Evolutionary conservation across 352 stramenopile species (phyloP), one percentile per base, ranked within the genome.

Genomic region (Hyaloperonospora brassicae): DNA sequence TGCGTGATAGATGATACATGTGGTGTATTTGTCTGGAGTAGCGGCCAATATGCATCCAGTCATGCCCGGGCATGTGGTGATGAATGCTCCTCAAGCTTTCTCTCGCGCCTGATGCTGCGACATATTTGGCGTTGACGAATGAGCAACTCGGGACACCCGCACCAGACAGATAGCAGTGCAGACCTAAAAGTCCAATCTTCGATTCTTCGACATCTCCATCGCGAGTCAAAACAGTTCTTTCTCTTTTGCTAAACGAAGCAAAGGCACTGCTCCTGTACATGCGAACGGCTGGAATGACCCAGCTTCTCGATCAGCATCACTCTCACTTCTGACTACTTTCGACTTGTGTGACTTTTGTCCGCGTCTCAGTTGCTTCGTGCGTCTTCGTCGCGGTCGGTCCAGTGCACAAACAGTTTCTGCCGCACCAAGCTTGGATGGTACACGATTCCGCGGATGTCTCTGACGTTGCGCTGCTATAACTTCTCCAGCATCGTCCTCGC

Each of bases 181-280:
- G n/a, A n/a, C n/a, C n/a, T n/a, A n/a, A n/a, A n/a, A n/a, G n/a
- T n/a, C n/a, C n/a, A n/a, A n/a, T n/a, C n/a, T n/a, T n/a, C n/a
- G n/a, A 31, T 31, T 31, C 27, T 31, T 31, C 27, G 3, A 3
- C 27, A 31, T 31, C 27, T 31, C 27, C 27, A 31, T 31, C 27
- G 39, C 5, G 39, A 21, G 10, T 84, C 63, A 86, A 66, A 87
- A 86, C 47, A 79, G 63, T 71, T 88, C 76, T 39, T 86, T 85
- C 45, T 87, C 79, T 56, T 91, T 91, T 6, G 79, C 78, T 42
- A 72, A 59, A 14, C 74, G 74, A 27, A 91, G 67, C 25, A 86
- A 43, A 10, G 61, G 59, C 42, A 91, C 59, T 2, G 79, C 81
- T 17, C 75, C 66, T 10, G 78, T 87, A 44, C 79, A 86, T 0